A percentile compares a stretch with the other conserved stretches of the same genome.
Conservation (phyloP, 495 filamentous ascomycete genomes). For the Viridothelium virens region DNA sequence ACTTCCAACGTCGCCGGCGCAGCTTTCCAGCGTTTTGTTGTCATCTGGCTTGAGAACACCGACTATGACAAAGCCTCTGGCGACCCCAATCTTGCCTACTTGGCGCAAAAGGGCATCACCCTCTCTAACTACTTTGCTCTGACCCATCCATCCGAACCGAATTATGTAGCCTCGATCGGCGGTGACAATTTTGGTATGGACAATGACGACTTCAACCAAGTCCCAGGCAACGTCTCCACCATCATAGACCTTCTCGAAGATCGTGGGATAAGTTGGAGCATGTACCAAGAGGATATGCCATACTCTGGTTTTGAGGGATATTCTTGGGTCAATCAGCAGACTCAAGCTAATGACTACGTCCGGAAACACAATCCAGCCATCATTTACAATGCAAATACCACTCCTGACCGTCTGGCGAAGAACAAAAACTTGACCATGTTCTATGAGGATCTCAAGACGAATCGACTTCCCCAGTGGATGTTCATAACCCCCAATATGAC, state of each 20-base stretch:
- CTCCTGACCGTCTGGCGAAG: slow-evolving; percentile 22
- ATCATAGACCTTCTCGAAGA: slow-evolving; percentile 33
- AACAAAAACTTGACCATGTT: slow-evolving; percentile 34
- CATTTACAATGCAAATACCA: slow-evolving; percentile 29
- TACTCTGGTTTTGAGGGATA: slow-evolving; percentile 34
- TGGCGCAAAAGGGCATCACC: slow-evolving; percentile 30
- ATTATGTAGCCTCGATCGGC: slow-evolving; percentile 28
- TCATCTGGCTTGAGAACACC: slow-evolving; percentile 36
- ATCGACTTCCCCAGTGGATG: slow-evolving; percentile 32
- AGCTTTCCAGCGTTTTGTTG: slow-evolving; percentile 31
- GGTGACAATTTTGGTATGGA: slow-evolving; percentile 36
- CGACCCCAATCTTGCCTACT: slow-evolving; percentile 32
- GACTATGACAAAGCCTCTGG: slow-evolving; percentile 30
- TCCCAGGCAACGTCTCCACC: slow-evolving; percentile 31
- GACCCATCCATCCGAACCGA: slow-evolving; percentile 45
- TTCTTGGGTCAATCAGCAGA: slow-evolving; percentile 33
- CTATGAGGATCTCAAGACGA: slow-evolving; percentile 23
- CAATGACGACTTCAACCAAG: slow-evolving; percentile 32
- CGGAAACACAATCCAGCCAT: slow-evolving; percentile 35
- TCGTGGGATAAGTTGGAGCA: slow-evolving; percentile 31
- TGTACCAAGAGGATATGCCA: slow-evolving; percentile 34
- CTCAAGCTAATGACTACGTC: slow-evolving; percentile 33
- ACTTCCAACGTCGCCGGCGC: slow-evolving; percentile 33
- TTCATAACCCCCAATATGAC: slow-evolving; percentile 36
- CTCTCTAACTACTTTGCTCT: slow-evolving; percentile 41